Evolutionary conservation across 2,329 filamentous ascomycete species (phyloP), one percentile per base, ranked within the genome.

Genomic region (Chaetomiaceae sp.): DNA sequence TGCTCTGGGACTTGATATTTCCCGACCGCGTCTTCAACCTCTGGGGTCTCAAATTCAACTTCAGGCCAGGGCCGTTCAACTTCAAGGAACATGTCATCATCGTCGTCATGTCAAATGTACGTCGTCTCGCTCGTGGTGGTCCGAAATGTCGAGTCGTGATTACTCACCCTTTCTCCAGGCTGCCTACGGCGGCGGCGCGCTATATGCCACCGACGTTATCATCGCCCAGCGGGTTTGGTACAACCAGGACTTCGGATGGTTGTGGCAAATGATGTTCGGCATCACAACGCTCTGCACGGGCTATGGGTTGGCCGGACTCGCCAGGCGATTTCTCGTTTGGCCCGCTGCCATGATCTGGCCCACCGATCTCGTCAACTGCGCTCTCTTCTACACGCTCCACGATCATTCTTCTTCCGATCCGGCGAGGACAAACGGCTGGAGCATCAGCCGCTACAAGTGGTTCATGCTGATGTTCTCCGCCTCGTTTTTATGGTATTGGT

Each of bases 341-440:
- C 80, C 78, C 1, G 77, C 79, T 2, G 72, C 77, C 42, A 83
- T 83, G 78, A 76, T 83, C 42, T 83, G 79, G 79, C 79, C 79
- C 1, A 69, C 73, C 18, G 72, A 75, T 22, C 66, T 81, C 27
- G 76, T 82, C 58, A 84, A 80, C 57, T 72, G 75, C 33, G 71
- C 79, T 2, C 70, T 85, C 27, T 81, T 84, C 60, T 75, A 80
- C 57, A 76, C 80, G 2, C 69, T 86, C 33, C 81, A 86, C 60
- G 80, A 85, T 54, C 74, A 76, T 54, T 68, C 69, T 11, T 61
- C 66, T 20, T 70, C 75, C 0, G 72, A 81, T 51, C 75, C 79
- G 2, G 55, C 64, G 2, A 65, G 68, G 50, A 68, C 69, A 22
- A 74, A 74, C 56, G 81, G 82, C 35, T 86, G 83, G 82, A 70